Evolutionary conservation across 139 green algal genomes (phyloP).

Genomic region (Chlamydomonas schloesseri): DNA sequence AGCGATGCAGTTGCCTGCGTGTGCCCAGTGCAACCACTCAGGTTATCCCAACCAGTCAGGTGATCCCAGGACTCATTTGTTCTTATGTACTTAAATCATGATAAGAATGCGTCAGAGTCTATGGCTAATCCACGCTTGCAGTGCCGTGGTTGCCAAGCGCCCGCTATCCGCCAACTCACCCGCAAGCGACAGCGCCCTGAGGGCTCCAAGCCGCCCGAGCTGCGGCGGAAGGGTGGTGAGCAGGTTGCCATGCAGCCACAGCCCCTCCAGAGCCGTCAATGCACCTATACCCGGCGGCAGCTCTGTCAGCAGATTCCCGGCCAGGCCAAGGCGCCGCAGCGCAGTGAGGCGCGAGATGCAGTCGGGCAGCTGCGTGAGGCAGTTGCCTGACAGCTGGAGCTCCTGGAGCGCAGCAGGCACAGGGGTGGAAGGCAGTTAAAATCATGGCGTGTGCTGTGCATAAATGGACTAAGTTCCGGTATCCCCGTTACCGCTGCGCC

Average conservation of each 20-base stretch:
- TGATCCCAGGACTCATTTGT: too few relatives aligned
- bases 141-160: too few relatives aligned
- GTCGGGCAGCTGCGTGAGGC: conserved; percentile 65
- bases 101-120: too few relatives aligned
- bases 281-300: conserved; percentile 65
- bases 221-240: conserved; percentile 63
- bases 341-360: conserved; percentile 62
- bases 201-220: conserved; percentile 35
- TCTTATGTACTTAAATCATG: too few relatives aligned
- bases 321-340: conserved; percentile 68
- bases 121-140: not conserved
- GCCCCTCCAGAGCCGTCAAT: conserved; percentile 64
- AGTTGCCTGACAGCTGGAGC: conserved; percentile 79
- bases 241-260: conserved; percentile 79
- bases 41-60: too few relatives aligned
- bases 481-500: too few relatives aligned
- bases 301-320: conserved; percentile 71
- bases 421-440: too few relatives aligned
- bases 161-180: not conserved
- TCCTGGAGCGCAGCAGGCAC: conserved; percentile 53
- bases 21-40: too few relatives aligned
- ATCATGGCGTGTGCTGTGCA: too few relatives aligned
- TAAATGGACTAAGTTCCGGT: too few relatives aligned
- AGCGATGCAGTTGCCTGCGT: conserved; percentile 25
- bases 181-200: conserved; percentile 55